These are phyloP conservation scores for Ceratobasidium sp. DNA, from an alignment of 1,284 basidiomycete species.

Conservation along the genomic window DNA sequence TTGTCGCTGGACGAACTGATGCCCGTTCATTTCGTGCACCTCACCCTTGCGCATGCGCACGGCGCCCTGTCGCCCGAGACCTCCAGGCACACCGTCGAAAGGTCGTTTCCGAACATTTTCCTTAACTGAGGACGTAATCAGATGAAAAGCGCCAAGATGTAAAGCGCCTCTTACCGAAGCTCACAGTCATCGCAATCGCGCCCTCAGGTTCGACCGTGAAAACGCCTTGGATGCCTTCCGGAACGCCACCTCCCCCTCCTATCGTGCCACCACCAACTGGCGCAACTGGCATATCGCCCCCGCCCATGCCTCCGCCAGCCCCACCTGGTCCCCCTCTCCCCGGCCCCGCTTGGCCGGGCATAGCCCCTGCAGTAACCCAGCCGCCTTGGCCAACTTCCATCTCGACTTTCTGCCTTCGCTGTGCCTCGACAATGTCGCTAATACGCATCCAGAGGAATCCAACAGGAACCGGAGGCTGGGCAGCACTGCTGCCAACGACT, in stretches of 20 bases:
- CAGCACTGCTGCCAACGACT: slow-evolving; percentile 73
- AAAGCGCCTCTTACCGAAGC: slow-evolving; percentile 77
- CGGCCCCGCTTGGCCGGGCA: slow-evolving; percentile 56
- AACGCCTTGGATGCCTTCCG: slow-evolving; percentile 95
- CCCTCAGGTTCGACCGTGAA: slow-evolving; percentile 99
- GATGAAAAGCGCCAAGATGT: slow-evolving; percentile 1
- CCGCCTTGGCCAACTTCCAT: slow-evolving; percentile 83
- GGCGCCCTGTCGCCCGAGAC: slow-evolving; percentile 97
- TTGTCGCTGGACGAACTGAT: slow-evolving; percentile 96
- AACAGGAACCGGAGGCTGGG: slow-evolving; percentile 81
- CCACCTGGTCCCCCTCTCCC: slow-evolving; percentile 46
- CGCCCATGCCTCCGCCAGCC: slow-evolving; percentile 43
- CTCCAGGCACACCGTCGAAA: slow-evolving; percentile 80
- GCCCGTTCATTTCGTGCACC: slow-evolving; percentile 99
- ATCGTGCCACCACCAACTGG: slow-evolving; percentile 46
- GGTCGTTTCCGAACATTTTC: slow-evolving; percentile 96
- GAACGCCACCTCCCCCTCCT: slow-evolving; percentile 47
- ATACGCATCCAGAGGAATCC: slow-evolving; percentile 97
- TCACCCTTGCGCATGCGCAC: slow-evolving; percentile 98
- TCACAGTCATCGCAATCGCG: slow-evolving; percentile 84
- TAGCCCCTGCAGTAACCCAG: slow-evolving; percentile 92
- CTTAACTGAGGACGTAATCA: slow-evolving; percentile 72
- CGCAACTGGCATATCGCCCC: slow-evolving; percentile 48
- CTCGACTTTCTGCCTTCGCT: slow-evolving; percentile 91
- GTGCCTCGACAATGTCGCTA: slow-evolving; percentile 93